Evolutionary conservation across 2,329 filamentous ascomycete species (phyloP), one percentile per base, ranked within the genome.

Genomic region (Colletotrichum aenigma): DNA sequence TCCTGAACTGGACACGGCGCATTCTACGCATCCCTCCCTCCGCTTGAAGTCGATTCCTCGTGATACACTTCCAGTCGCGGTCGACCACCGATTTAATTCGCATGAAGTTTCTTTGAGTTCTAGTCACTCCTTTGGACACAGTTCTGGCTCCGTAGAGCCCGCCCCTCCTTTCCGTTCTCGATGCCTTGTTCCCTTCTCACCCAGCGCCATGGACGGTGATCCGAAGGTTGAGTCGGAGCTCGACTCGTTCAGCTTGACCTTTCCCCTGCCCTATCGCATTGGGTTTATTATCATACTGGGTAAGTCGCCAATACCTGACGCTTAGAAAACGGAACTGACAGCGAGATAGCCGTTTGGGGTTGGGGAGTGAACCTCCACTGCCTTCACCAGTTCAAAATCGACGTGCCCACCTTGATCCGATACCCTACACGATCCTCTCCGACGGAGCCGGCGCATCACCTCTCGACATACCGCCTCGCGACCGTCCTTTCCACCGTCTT

Each of bases 361-460:
- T 99, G 96, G 96, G 96, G 94, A 78, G 85, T 94, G 80, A 98
- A 98, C 87, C 91, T 98, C 55, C 96, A 98, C 83, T 96, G 95
- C 86, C 92, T 98, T 76, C 90, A 93, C 81, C 86, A 92, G 74
- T 88, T 93, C 81, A 94, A 94, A 83, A 97, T 99, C 87, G 95
- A 98, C 85, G 94, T 98, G 71, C 94, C 95, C 24, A 89, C 92
- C 36, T 90, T 98, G 74, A 95, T 98, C 80, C 93, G 94, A 84
- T 98, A 98, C 84, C 95, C 96, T 52, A 87, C 91, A 56, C 94
- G 95, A 78, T 87, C 92, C 67, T 94, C 93, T 66, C 87, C 92
- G 75, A 90, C 93, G 76, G 93, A 96, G 79, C 89, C 91, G 48
- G 89, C 94, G 55, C 95, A 96, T 84, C 93, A 97, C 86, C 88